Evolutionary conservation across 805 yeast genomes (phyloP).

Genomic region (Lipomyces anomalus): DNA sequence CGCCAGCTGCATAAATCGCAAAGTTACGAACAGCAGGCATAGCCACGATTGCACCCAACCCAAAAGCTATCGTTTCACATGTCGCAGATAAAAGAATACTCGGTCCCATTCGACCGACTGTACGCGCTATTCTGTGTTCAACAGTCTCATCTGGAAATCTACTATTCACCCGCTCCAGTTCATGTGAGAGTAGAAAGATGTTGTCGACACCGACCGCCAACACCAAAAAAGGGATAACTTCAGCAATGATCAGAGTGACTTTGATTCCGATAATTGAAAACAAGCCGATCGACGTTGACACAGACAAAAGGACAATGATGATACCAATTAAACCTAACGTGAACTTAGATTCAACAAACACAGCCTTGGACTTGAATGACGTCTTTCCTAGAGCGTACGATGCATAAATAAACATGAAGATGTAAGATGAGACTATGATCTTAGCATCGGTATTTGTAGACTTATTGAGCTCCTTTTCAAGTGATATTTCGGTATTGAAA

Average conservation of each 20-base stretch:
- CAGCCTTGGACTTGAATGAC: slow-evolving; percentile 20
- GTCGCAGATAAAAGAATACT: slow-evolving; percentile 72
- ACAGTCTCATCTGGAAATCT: slow-evolving; percentile 44
- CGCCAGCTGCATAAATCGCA: slow-evolving; percentile 85
- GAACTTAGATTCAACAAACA: slow-evolving; percentile 50
- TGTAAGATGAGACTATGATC: slow-evolving; percentile 66
- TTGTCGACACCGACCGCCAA: slow-evolving; percentile 96
- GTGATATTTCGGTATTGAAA: slow-evolving; percentile 76
- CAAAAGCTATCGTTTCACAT: slow-evolving; percentile 74
- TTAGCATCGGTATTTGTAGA: slow-evolving; percentile 73
- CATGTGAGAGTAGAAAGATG: slow-evolving; percentile 79
- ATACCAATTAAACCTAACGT: slow-evolving; percentile 81
- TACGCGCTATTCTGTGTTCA: slow-evolving; percentile 54
- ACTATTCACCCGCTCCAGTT: slow-evolving; percentile 52
- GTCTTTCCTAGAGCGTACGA: slow-evolving; percentile 55
- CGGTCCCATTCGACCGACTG: slow-evolving; percentile 77
- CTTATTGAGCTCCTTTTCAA: slow-evolving; percentile 76
- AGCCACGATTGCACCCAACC: slow-evolving; percentile 69
- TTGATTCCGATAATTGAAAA: slow-evolving; percentile 72
- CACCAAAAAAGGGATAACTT: slow-evolving; percentile 89
- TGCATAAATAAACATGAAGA: slow-evolving; percentile 83
- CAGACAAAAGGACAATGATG: slow-evolving; percentile 71
- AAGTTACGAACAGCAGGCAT: slow-evolving; percentile 97
- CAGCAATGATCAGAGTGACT: slow-evolving; percentile 89
- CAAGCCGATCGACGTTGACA: slow-evolving; percentile 74